Base-by-base conservation (phyloP, 306 rosid species). In the Macrotyloma uniflorum region DNA sequence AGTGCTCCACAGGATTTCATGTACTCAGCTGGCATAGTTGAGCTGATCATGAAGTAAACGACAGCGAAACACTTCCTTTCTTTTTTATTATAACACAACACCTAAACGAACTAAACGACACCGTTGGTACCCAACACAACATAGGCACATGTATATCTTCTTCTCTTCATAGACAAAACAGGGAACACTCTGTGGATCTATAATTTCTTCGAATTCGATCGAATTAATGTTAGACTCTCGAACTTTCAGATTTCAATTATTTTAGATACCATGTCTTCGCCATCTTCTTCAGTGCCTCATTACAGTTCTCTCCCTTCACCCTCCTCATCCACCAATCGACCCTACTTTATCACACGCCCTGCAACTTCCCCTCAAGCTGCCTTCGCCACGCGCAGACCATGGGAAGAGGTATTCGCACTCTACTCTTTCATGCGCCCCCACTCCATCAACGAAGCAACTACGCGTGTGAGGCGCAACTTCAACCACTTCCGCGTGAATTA, bases 371-470 rank as follows among this genome's bases (percentile, higher is more conserved):
- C 83, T 3, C 65, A n/a, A 8, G 32, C 89, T 26, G 7, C 63
- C 2, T 79, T 70, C 78, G 76, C 87, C 72, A 75, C 80, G 47
- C 85, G 86, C 74, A 96, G 93, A 18, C 97, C 91, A 35, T 89
- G 94, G 97, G 88, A 87, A 43, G 86, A 88, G 83, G 91, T 93
- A 0, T 67, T 89, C 64, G 94, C 94, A 2, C 14, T 87, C 4
- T 84, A 86, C 33, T 81, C 87, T 64, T 89, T 89, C 84, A 83
- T 78, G 30, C 93, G 89, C 19, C 98, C 98, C 8, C 11, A 8
- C 79, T 13, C 84, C 33, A 4, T 80, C 23, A 82, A 83, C 51
- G 91, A 87, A 47, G 91, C 97, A 26, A 35, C 79, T 22, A 1
- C 58, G 54, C 91, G 91, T 43, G 70, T 88, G 45, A 80, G 54